Evolutionary conservation across 2,329 filamentous ascomycete genomes (phyloP).

Genomic region (Drechslerella dactyloides): DNA sequence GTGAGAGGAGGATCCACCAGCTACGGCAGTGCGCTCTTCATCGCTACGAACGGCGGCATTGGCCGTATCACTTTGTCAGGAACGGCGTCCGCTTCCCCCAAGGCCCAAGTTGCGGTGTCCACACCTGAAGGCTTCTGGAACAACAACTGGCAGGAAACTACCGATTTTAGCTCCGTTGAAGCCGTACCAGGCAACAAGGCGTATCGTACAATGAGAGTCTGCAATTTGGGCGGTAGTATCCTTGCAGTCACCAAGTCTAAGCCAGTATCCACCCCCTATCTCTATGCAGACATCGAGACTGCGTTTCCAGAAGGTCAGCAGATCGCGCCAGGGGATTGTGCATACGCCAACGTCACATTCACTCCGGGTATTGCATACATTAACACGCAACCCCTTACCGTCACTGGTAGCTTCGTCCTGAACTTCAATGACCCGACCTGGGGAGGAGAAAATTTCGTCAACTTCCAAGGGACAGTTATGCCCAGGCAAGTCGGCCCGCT

Average conservation of each 20-base stretch:
- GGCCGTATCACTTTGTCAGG: slow-evolving; percentile 56
- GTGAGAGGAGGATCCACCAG: slow-evolving; percentile 54
- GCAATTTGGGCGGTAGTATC: slow-evolving; percentile 58
- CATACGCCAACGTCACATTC: slow-evolving; percentile 57
- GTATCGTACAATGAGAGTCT: slow-evolving; percentile 57
- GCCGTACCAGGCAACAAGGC: slow-evolving; percentile 54
- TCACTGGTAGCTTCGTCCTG: slow-evolving; percentile 58
- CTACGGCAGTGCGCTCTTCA: slow-evolving; percentile 57
- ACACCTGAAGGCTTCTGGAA: slow-evolving; percentile 58
- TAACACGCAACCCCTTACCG: slow-evolving; percentile 51
- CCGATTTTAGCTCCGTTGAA: slow-evolving; percentile 25
- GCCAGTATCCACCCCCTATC: slow-evolving; percentile 33
- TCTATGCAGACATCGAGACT: slow-evolving; percentile 46
- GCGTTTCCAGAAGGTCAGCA: slow-evolving; percentile 51
- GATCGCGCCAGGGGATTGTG: slow-evolving; percentile 56
- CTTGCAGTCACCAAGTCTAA: slow-evolving; percentile 59
- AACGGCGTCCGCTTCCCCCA: slow-evolving; percentile 57
- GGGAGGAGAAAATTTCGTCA: slow-evolving; percentile 58
- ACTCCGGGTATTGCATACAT: slow-evolving; percentile 52
- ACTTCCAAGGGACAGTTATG: slow-evolving; percentile 57
- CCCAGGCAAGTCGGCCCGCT: slow-evolving; percentile 58
- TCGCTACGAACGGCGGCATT: slow-evolving; percentile 58
- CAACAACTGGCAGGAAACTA: slow-evolving; percentile 52
- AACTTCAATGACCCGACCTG: slow-evolving; percentile 60
- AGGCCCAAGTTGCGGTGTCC: slow-evolving; percentile 58